These are phyloP conservation scores for Aspergillus pseudonomiae DNA, from an alignment of 2,329 filamentous ascomycete species.

Conservation along the genomic window DNA sequence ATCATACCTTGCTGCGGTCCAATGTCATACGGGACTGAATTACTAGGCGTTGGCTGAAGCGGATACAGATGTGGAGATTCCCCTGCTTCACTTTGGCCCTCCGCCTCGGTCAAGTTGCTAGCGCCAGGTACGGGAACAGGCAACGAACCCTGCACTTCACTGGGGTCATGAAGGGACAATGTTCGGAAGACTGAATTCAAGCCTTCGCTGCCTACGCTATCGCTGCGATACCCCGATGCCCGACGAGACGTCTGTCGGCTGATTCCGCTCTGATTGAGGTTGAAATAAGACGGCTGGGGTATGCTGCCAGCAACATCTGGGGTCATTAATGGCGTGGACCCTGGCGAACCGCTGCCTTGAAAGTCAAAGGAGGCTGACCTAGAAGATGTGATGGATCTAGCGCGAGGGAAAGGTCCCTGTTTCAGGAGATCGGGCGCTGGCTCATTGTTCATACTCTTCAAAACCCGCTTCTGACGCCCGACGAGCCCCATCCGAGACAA, in stretches of 20 bases:
- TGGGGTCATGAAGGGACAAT: constrained; percentile 71
- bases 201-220: constrained; percentile 87
- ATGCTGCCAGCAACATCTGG: constrained; percentile 70
- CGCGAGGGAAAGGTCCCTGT: constrained; percentile 84
- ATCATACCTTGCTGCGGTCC: constrained; percentile 71
- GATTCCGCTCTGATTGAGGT: constrained; percentile 54
- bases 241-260: constrained; percentile 66
- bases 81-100: constrained; percentile 69
- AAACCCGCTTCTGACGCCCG: constrained; percentile 89
- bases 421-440: constrained; percentile 91
- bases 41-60: constrained; percentile 63
- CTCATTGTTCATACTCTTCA: constrained; percentile 72
- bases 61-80: constrained; percentile 76
- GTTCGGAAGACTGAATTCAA: constrained; percentile 79
- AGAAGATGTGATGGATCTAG: constrained; percentile 83
- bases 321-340: constrained; percentile 82
- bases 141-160: constrained; percentile 46
- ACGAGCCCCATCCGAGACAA: constrained; percentile 96
- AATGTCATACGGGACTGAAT: constrained; percentile 42
- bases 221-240: constrained; percentile 81
- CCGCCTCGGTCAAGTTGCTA: constrained; percentile 69
- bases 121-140: constrained; percentile 37
- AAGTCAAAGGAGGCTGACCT: constrained; percentile 92
- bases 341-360: constrained; percentile 77
- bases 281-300: constrained; percentile 94